Base-by-base conservation (phyloP, 768 basidiomycete species). In the Tubosaeta sp. region DNA sequence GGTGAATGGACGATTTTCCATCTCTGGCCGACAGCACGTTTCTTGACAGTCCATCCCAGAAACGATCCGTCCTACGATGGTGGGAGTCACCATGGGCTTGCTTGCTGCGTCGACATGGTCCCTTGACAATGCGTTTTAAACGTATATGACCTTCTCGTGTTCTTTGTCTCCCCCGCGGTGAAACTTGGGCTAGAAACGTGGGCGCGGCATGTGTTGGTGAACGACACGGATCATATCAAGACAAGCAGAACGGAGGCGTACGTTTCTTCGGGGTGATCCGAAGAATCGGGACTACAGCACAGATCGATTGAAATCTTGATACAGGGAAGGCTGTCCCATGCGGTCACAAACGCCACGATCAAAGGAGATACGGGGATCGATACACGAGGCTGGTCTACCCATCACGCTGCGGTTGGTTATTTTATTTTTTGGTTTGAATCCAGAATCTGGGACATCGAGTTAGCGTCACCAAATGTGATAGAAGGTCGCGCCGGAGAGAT, bases 301-400 rank as follows among this genome's bases (percentile, higher is more conserved):
- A 12, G 30, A 40, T 40, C 13, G 41, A 34, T 13, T 40, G 8
- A 42, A 46, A 49, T 39, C 51, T 25, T 39, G 46, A 48, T 43
- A 12, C 39, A 22, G 8, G 4, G 13, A 48, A 42, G 48, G 31
- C 46, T 40, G 32, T 48, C 24, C 38, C 38, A 31, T 54, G 45
- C 22, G 49, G 54, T 51, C 31, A 39, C 49, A 44, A 41, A 36
- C 54, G 51, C 52, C 58, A 62, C 54, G 10, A 56, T 62, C 54
- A 54, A 29, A 25, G n/a, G 22, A 30, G 36, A 40, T 40, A 36
- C 18, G 49, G 19, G 32, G 29, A 18, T 32, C 18, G 6, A 4
- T 10, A 44, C 51, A 54, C 27, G 48, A 38, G 49, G 50, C 32
- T 4, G n/a, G 32, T 19, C 18, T 24, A 35, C 42, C 24, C 21